Base-by-base conservation (phyloP, 2,329 filamentous ascomycete genomes). In the Cladosporium halotolerans region DNA sequence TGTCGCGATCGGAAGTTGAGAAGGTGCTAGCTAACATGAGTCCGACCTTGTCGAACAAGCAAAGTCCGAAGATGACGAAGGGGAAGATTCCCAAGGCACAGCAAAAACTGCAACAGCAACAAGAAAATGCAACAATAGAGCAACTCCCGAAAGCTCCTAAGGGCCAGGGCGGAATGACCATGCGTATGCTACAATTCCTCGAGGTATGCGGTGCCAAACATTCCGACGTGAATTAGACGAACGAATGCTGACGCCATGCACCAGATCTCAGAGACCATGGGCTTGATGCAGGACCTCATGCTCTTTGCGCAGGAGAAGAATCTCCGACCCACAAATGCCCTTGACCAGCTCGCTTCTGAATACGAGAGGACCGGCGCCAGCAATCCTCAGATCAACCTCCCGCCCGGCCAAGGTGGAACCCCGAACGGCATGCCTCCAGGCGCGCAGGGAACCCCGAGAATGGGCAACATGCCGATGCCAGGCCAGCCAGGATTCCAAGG, bases 1-100 rank as follows among this genome's bases (percentile, higher is more conserved):
- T 97, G 43, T 85, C 90, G 18, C 82, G 89, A 51, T 81, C 77
- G 56, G 77, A 76, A 45, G 64, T 84, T 62, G 78, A 70, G 63
- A 65, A 66, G 54, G 65, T 75, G 41, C 70, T 76, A 48, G 60
- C 59, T 9, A 68, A 76, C 57, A 75, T 74, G 57, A 76, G 76
- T 11, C 75, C 77, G 9, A 78, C 79, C 49, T 76, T 76, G 63
- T 54, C 61, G 7, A 62, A 58, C 38, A 83, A 79, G 50, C 61
- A 63, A 50, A 68, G 65, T 23, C 69, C 69, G 13, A 80, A 78
- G 61, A 76, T 82, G 64, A 76, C 75, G 45, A 83, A 83, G 64
- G 76, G 76, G 49, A 75, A 76, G 49, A 50, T 63, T 9, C 63
- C 66, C 9, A 68, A 67, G 47, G 64, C 66, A 13, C 66, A 68